Evolutionary conservation across 2,329 filamentous ascomycete species (phyloP), one percentile per base, ranked within the genome.

Genomic region (Sarocladiaceae sp.): DNA sequence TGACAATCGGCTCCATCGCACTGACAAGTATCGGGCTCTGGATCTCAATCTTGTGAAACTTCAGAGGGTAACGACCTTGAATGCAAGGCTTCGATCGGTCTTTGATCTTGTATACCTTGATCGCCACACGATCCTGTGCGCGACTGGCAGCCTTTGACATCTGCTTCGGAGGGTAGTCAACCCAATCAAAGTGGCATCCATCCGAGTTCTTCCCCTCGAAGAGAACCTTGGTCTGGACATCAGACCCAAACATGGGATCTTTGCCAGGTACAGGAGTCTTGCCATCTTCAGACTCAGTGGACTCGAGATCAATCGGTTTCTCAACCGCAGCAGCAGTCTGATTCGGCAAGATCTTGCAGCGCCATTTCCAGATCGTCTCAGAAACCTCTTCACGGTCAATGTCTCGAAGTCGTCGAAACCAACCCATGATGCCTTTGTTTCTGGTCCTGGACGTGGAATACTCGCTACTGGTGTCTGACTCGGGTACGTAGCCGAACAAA

Each of bases 71-170:
- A n/a, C 61, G 60, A 22, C 71, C 71, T 0, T 56, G 63, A 33
- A 76, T 63, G 52, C 67, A 62, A 3, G 67, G 64, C 63, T 75
- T 74, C 10, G 59, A 59, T 23, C 54, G 54, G 57, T 77, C 72
- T 57, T 73, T 74, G 64, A 71, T 57, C 64, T 74, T 76, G 70
- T 66, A 76, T 18, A 75, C 62, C 54, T 68, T 72, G 63, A 77
- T 71, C 53, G 74, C 71, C 13, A 70, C 66, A 3, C 67, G 64
- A 46, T 71, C 67, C 39, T 74, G 64, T 6, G 60, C 65, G 36
- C 63, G 63, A 44, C 63, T 59, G 3, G 60, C 64, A 22, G 63
- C 62, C 52, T 71, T 73, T 60, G 66, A 71, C 51, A 72, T 59
- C 60, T 73, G 68, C 54, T 66, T 68, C 31, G 72, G 72, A 3